Conservation (phyloP, 2,329 filamentous ascomycete genomes). For the Colletotrichum lini region DNA sequence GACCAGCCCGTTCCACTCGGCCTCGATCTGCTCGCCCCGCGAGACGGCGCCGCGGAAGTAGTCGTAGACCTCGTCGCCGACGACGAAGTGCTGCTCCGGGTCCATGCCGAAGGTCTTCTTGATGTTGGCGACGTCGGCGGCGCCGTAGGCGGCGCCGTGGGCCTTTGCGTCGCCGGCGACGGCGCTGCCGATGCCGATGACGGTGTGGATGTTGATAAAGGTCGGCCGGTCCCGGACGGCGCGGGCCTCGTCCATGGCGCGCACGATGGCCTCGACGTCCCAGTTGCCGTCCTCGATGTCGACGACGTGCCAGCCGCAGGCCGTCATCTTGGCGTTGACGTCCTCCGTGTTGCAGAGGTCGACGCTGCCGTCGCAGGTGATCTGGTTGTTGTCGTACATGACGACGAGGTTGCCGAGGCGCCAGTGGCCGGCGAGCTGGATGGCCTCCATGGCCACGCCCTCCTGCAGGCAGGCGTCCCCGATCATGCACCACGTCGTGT, state of each 20-base stretch:
- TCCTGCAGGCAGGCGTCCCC: constrained; percentile 73
- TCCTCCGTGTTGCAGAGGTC: constrained; percentile 69
- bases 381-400: constrained; percentile 74
- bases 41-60: constrained; percentile 64
- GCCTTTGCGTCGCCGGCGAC: constrained; percentile 66
- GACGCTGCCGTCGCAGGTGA: constrained; percentile 71
- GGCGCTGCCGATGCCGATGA: constrained; percentile 68
- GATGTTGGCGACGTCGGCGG: constrained; percentile 62
- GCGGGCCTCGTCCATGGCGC: constrained; percentile 61
- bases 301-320: constrained; percentile 69
- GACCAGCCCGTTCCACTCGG: constrained; percentile 62
- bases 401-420: constrained; percentile 69
- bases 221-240: constrained; percentile 62
- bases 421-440: constrained; percentile 69
- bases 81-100: constrained; percentile 54
- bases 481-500: constrained; percentile 70
- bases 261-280: constrained; percentile 61
- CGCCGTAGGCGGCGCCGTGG: constrained; percentile 71
- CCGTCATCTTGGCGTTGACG: constrained; percentile 70
- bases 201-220: constrained; percentile 70
- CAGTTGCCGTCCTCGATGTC: constrained; percentile 67
- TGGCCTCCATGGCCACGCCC: constrained; percentile 70
- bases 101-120: constrained; percentile 53
- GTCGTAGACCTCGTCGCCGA: constrained; percentile 61
- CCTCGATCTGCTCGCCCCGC: constrained; percentile 60